A percentile compares a stretch with the other conserved stretches of the same genome.
Evolutionary conservation across 1,139 yeast species (phyloP).

Genomic region (Pneumocystis jirovecii): DNA sequence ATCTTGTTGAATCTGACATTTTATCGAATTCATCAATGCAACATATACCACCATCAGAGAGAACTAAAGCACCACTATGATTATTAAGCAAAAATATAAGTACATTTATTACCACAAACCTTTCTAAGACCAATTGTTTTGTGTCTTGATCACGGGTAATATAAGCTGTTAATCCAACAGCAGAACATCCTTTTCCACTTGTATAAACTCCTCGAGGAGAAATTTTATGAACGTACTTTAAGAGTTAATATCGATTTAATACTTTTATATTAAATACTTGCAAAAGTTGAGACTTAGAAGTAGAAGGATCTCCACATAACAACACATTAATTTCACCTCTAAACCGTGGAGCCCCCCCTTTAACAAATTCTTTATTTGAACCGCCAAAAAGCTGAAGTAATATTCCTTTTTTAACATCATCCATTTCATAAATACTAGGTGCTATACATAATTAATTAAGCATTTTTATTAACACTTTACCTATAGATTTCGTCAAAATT

Average conservation of each 20-base stretch:
- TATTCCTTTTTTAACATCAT: slow-evolving; percentile 91
- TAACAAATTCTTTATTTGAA: slow-evolving; percentile 69
- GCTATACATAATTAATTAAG: slow-evolving; percentile 29
- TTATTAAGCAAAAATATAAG: neutral
- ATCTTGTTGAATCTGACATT: slow-evolving; percentile 87
- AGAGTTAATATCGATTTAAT: slow-evolving; percentile 19
- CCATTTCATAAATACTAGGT: slow-evolving; percentile 89
- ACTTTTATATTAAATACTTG: slow-evolving; percentile 4
- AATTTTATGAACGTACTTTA: slow-evolving; percentile 77
- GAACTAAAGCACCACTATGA: slow-evolving; percentile 72
- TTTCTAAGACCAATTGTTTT: slow-evolving; percentile 78
- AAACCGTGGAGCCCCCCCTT: slow-evolving; percentile 71
- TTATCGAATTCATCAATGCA: slow-evolving; percentile 98
- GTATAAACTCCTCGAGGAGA: slow-evolving; percentile 97
- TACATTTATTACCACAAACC: neutral
- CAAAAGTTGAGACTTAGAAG: slow-evolving; percentile 84
- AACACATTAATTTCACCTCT: slow-evolving; percentile 89
- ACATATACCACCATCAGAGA: slow-evolving; percentile 96
- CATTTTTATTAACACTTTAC: neutral
- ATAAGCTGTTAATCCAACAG: slow-evolving; percentile 96
- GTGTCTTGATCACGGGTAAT: slow-evolving; percentile 90
- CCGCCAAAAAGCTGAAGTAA: slow-evolving; percentile 90
- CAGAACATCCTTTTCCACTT: slow-evolving; percentile 97
- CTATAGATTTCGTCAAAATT: slow-evolving; percentile 66
- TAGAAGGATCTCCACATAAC: slow-evolving; percentile 95